Evolutionary conservation across 257 asterid species (phyloP), one percentile per base, ranked within the genome.

Genomic region (Petrea volubilis): DNA sequence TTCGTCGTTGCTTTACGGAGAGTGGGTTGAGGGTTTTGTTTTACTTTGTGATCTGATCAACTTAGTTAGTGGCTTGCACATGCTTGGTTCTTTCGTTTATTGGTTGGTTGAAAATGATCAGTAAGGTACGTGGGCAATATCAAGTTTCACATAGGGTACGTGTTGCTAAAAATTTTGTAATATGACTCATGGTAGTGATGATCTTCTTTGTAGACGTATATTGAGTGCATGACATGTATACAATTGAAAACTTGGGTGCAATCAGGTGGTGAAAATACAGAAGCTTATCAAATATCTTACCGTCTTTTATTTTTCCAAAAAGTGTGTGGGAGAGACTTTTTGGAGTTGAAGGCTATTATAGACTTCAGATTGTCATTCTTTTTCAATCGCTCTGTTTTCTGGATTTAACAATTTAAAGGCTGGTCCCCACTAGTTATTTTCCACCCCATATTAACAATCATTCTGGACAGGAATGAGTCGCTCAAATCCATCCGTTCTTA

Each of bases 381-480:
- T 13, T 44, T 44, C 20, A 15, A 44, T 44, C 5, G 13, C 13
- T 44, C 2, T 15, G 14, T 44, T 44, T 44, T 44, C 51, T 14
- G 14, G 44, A 10, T 6, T 38, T 38, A 38, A 38, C 13, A 7
- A 38, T 7, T 38, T 38, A 7, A 33, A 8, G 5, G 38, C 38
- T 33, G 2, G 38, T 33, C 38, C 38, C 38, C 38, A 33, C 38
- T 2, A 4, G 5, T 33, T 33, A 33, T 33, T 33, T 33, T 33
- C 7, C 38, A 33, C 7, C 47, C 12, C 47, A 40, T 40, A 11
- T 12, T 40, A 40, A 40, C 13, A 12, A 38, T 38, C 44, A 23
- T 66, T 13, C 36, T 61, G n/a, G 23, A 25, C 59, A 77, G 85
- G 31, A 59, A 77, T 77, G 83, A 75, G 51, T 43, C 85, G 76